Evolutionary conservation across 352 stramenopile genomes (phyloP).

Genomic region (Pythium inflatum): DNA sequence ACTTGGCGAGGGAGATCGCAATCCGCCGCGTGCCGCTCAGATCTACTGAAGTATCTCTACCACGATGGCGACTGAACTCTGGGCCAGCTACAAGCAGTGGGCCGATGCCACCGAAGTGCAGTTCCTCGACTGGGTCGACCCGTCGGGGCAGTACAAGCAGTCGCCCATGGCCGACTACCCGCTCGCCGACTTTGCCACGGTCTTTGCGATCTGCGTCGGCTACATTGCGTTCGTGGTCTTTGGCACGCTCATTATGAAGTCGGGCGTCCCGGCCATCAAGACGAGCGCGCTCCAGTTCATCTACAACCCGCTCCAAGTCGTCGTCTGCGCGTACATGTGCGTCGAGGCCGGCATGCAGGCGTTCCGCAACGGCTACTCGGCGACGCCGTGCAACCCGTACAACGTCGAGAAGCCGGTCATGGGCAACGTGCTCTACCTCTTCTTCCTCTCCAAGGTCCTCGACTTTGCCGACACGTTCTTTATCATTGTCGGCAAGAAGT

Average conservation of each 20-base stretch:
- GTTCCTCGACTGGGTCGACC: slow-evolving; percentile 11
- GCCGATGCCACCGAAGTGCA: slow-evolving; percentile 19
- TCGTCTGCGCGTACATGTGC: slow-evolving; percentile 97
- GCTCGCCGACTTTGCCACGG: slow-evolving; percentile 63
- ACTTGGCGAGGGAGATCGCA: slow-evolving; percentile 9
- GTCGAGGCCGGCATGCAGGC: slow-evolving; percentile 93
- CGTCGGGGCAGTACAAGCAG: slow-evolving; percentile 50
- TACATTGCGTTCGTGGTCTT: slow-evolving; percentile 77
- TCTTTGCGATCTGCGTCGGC: slow-evolving; percentile 58
- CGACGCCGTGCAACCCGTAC: slow-evolving; percentile 92
- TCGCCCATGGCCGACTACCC: slow-evolving; percentile 66
- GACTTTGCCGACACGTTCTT: slow-evolving; percentile 96
- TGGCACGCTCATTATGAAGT: slow-evolving; percentile 78
- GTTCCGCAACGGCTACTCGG: slow-evolving; percentile 93
- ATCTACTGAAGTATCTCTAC: background rate
- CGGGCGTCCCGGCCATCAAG: slow-evolving; percentile 69
- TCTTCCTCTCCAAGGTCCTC: slow-evolving; percentile 98
- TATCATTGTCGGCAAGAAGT: slow-evolving; percentile 97
- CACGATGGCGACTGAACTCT: slow-evolving; percentile 32
- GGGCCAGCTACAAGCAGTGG: slow-evolving; percentile 31
- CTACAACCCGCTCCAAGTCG: slow-evolving; percentile 97
- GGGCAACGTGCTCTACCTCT: slow-evolving; percentile 97
- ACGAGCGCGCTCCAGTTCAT: slow-evolving; percentile 91
- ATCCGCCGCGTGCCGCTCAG: slow-evolving; percentile 1
- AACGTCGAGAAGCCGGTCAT: slow-evolving; percentile 90